These are phyloP conservation scores for Penicillium silybi DNA, from an alignment of 495 filamentous ascomycete genomes.

Conservation along the genomic window DNA sequence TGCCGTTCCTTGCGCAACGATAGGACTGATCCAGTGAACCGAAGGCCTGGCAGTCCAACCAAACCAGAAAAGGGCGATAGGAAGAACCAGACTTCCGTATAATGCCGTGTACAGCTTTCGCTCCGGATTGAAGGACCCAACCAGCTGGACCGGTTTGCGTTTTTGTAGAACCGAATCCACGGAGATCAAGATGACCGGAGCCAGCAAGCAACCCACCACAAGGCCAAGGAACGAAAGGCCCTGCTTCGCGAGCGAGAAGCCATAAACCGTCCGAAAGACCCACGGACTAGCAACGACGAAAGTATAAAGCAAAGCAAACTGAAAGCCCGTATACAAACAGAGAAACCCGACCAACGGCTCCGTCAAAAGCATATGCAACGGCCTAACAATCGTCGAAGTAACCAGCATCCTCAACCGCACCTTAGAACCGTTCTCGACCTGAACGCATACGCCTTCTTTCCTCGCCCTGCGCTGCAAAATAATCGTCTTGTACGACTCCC, in stretches of 20 bases:
- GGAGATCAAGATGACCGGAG: constrained; percentile 10
- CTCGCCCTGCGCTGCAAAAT: constrained; percentile 37
- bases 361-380: constrained; percentile 56
- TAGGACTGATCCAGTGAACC: constrained; percentile 52
- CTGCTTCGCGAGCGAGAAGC: constrained; percentile 18
- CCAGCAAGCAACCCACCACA: constrained; percentile 9
- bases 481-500: constrained; percentile 52
- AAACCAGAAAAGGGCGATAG: constrained; percentile 49
- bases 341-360: constrained; percentile 57
- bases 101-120: constrained; percentile 40
- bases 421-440: background rate
- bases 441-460: constrained; percentile 17
- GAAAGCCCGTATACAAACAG: constrained; percentile 36
- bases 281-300: constrained; percentile 32
- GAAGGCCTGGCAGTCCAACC: constrained; percentile 39
- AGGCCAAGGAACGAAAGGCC: constrained; percentile 22
- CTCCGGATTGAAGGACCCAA: constrained; percentile 26
- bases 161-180: constrained; percentile 17
- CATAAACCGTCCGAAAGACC: constrained; percentile 34
- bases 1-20: constrained; percentile 15
- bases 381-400: constrained; percentile 27
- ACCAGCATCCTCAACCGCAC: constrained; percentile 3
- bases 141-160: constrained; percentile 5
- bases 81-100: constrained; percentile 41
- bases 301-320: constrained; percentile 43